phyloP scores from a whole-genome alignment of 768 basidiomycete species.

The Pleurotus giganteus region DNA sequence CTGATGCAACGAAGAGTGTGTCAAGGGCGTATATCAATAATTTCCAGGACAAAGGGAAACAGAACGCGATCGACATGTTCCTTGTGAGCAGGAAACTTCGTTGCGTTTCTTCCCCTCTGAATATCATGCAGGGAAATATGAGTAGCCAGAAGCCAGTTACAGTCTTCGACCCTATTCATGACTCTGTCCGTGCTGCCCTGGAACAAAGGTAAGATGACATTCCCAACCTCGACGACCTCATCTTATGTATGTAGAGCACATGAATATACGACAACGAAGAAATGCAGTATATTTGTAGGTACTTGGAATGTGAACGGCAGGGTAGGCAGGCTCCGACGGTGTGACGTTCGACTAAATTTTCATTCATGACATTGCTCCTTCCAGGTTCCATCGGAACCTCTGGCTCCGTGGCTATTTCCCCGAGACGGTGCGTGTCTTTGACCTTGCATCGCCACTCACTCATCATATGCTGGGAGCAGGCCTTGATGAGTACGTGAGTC shows the following conservation, averaged over 20 bases:
- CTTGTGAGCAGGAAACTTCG: conserved; percentile 55
- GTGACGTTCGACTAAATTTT: background rate
- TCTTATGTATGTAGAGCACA: conserved; percentile 45
- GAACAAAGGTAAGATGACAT: conserved; percentile 53
- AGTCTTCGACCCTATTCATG: conserved; percentile 93
- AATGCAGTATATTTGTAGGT: conserved; percentile 78
- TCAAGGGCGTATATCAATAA: conserved; percentile 97
- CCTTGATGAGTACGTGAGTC: conserved; percentile 45
- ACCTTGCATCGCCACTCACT: background rate
- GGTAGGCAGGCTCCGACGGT: conserved; percentile 40
- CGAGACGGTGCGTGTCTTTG: conserved; percentile 54
- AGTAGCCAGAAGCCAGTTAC: conserved; percentile 83
- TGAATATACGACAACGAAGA: conserved; percentile 81
- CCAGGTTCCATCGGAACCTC: conserved; percentile 75
- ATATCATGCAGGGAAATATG: conserved; percentile 82
- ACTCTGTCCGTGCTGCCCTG: conserved; percentile 73
- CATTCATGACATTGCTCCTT: conserved; percentile 1
- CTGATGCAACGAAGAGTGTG: conserved; percentile 95
- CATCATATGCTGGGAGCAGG: conserved; percentile 15
- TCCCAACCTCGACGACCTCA: background rate
- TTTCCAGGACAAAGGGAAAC: conserved; percentile 94
- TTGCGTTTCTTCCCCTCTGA: conserved; percentile 4
- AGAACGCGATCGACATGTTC: conserved; percentile 93
- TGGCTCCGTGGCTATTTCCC: conserved; percentile 91
- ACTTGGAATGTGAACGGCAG: conserved; percentile 97